phyloP scores from a whole-genome alignment of 2,329 filamentous ascomycete species.

The Penicillium thymicola region DNA sequence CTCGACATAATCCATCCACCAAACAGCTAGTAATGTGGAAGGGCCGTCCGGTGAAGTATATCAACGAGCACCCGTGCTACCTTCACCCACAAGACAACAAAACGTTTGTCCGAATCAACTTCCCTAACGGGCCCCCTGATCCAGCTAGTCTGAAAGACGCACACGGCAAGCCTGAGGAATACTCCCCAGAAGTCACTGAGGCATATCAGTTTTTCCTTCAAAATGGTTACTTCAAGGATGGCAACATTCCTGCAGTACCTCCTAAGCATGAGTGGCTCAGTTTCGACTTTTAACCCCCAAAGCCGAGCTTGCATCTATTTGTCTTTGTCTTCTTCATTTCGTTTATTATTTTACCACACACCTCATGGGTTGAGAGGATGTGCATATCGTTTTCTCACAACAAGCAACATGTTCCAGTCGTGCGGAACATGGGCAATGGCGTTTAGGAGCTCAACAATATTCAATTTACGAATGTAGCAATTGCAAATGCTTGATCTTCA shows the following conservation, averaged over 20 bases:
- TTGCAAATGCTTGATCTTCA: not conserved
- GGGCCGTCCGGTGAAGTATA: conserved; percentile 60
- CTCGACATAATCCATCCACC: conserved; percentile 32
- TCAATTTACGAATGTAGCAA: not conserved
- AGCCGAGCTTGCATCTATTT: not conserved
- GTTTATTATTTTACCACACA: not conserved
- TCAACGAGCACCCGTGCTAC: conserved; percentile 50
- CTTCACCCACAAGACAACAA: conserved; percentile 53
- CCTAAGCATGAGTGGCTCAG: conserved; percentile 72
- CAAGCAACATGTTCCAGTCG: not conserved
- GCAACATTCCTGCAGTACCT: conserved; percentile 71
- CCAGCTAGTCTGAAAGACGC: conserved; percentile 43
- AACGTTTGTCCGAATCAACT: conserved; percentile 65
- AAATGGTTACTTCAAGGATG: conserved; percentile 66
- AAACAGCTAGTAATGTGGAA: conserved; percentile 58
- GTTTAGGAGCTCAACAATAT: not conserved
- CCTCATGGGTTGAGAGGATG: not conserved
- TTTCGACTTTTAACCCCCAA: conserved; percentile 62
- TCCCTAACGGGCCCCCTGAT: conserved; percentile 65
- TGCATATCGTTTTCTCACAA: not conserved
- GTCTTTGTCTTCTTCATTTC: not conserved
- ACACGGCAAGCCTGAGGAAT: conserved; percentile 53
- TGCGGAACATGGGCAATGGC: conserved; percentile 1
- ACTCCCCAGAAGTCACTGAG: conserved; percentile 53
- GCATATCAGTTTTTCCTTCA: conserved; percentile 64